These are phyloP conservation scores for Haberlea rhodopensis DNA, from an alignment of 257 asterid genomes.

Conservation along the genomic window DNA sequence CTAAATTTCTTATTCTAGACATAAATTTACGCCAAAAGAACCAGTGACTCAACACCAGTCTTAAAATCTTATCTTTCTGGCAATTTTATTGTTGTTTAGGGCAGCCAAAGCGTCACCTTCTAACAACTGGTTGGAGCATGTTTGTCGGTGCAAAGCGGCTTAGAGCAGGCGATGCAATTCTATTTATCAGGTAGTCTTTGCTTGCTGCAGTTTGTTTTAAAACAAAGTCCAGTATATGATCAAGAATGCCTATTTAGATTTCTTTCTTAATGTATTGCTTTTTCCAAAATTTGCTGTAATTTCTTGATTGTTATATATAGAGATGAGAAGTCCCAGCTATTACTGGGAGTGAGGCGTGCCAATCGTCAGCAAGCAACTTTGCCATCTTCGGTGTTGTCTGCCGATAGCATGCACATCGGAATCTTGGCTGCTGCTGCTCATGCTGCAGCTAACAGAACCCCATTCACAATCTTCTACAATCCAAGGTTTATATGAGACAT, in stretches of 20 bases:
- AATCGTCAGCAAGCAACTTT: conserved; percentile 79
- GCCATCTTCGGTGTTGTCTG: conserved; percentile 92
- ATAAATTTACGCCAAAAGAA: too few species aligned
- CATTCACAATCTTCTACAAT: conserved; percentile 86
- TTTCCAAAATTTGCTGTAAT: not conserved
- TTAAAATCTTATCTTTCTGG: conserved; percentile 3
- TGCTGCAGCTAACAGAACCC: conserved; percentile 84
- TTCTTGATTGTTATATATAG: conserved; percentile 29
- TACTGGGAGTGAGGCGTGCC: conserved; percentile 90
- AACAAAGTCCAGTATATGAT: too few species aligned
- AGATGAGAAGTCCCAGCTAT: conserved; percentile 80
- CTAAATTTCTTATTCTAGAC: not conserved
- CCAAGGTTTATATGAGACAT: conserved; percentile 54
- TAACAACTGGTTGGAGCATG: conserved; percentile 99
- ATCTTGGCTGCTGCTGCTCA: conserved; percentile 99
- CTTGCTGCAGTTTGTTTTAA: not conserved
- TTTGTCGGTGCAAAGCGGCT: conserved; percentile 94
- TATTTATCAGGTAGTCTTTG: conserved; percentile 76
- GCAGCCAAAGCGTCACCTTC: conserved; percentile 94
- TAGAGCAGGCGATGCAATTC: conserved; percentile 90
- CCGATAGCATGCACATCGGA: conserved; percentile 99
- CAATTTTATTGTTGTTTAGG: conserved; percentile 45
- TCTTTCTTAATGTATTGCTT: not conserved
- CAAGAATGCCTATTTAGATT: not conserved
- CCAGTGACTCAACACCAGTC: not conserved